Percentiles rank a stretch among this genome's conserved stretches.
These are phyloP conservation scores for Leccinum rimulosum DNA, from an alignment of 768 basidiomycete genomes.

Conservation along the genomic window DNA sequence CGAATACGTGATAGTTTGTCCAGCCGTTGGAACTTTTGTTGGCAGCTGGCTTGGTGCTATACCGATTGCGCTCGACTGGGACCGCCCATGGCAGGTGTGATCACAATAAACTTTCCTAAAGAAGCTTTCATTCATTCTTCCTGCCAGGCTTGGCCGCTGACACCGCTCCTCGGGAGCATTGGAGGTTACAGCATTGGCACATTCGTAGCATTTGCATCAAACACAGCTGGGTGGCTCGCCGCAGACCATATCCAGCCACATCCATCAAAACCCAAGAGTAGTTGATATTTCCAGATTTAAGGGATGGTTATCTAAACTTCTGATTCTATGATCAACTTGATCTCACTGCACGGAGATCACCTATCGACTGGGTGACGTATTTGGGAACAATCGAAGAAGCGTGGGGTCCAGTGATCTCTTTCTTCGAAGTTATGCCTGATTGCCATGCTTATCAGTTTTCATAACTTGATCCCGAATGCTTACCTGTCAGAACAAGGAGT, in stretches of 20 bases:
- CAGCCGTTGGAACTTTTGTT: constrained; percentile 64
- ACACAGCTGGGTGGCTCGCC: constrained; percentile 36
- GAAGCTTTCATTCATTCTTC: background rate
- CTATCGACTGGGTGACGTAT: constrained; percentile 78
- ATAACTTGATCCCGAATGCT: constrained; percentile 9
- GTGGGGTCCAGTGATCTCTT: constrained; percentile 68
- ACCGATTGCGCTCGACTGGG: constrained; percentile 94
- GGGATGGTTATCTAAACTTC: constrained; percentile 3
- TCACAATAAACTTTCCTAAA: constrained; percentile 6
- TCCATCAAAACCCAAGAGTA: constrained; percentile 22
- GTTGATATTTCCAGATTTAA: constrained; percentile 11
- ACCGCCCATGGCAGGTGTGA: constrained; percentile 92
- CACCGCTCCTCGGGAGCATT: constrained; percentile 70
- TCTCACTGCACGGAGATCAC: constrained; percentile 60
- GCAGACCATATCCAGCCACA: constrained; percentile 35
- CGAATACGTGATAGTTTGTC: constrained; percentile 79
- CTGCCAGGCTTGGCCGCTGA: constrained; percentile 81
- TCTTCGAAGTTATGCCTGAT: constrained; percentile 73
- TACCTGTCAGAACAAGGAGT: constrained; percentile 90
- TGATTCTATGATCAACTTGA: constrained; percentile 18
- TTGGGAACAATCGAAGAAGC: constrained; percentile 75
- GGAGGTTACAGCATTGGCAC: constrained; percentile 65
- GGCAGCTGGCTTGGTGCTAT: constrained; percentile 83
- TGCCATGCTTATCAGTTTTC: background rate
- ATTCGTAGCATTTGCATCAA: constrained; percentile 50